A percentile compares a stretch with the other conserved stretches of the same genome.
Conservation (phyloP, 225 moss, liverwort and hornwort species). For the Takakia lepidozioides region DNA sequence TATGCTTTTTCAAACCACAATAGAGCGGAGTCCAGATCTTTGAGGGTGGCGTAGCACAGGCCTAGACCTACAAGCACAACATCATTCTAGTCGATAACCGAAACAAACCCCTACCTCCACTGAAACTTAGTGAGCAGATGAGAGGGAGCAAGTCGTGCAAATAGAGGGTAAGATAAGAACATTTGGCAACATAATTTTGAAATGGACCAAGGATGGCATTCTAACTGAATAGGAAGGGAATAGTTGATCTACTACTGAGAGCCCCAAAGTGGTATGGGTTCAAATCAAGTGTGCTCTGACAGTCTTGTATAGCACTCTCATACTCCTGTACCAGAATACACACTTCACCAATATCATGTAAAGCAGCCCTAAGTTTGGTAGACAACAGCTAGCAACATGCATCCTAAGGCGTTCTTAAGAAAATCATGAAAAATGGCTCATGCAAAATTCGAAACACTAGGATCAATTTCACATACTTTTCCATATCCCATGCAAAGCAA, state of each 20-base stretch:
- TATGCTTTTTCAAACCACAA: conserved; percentile 59
- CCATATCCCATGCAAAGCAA: not conserved
- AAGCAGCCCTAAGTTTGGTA: too few species aligned
- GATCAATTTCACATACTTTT: not conserved
- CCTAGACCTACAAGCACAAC: conserved; percentile 32
- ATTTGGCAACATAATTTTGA: too few species aligned
- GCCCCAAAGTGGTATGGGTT: conserved; percentile 58
- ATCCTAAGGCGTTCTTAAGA: too few species aligned
- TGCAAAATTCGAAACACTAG: not conserved
- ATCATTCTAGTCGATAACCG: not conserved
- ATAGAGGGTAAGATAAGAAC: too few species aligned
- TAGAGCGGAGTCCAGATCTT: conserved; percentile 41
- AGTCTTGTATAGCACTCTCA: conserved; percentile 48
- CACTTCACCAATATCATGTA: too few species aligned
- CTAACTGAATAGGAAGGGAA: too few species aligned
- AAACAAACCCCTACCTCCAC: too few species aligned
- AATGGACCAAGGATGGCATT: too few species aligned
- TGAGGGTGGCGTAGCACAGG: conserved; percentile 49
- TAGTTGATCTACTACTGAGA: conserved; percentile 24
- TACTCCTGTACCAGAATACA: conserved; percentile 32
- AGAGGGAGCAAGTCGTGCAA: too few species aligned
- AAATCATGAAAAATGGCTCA: not conserved
- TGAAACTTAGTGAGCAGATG: too few species aligned
- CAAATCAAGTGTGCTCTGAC: conserved; percentile 41
- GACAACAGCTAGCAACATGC: too few species aligned